Conservation (phyloP, 768 basidiomycete genomes). For the Pisolithus orientalis region DNA sequence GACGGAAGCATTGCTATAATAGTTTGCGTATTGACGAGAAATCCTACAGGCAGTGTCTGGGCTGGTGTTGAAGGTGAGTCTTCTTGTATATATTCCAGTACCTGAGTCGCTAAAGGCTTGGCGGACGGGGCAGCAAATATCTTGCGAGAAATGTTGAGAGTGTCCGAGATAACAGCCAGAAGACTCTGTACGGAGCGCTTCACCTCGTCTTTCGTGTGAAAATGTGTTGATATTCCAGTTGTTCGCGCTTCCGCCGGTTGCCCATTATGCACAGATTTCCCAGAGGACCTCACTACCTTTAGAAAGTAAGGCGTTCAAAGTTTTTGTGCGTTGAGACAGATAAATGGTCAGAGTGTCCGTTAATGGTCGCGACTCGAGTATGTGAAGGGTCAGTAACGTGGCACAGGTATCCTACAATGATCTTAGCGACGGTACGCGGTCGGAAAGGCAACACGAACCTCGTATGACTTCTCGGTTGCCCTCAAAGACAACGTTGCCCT, state of each 20-base stretch:
- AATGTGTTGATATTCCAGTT: neutral
- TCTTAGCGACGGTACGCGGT: neutral
- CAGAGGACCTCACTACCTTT: conserved; percentile 21
- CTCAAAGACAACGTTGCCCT: conserved; percentile 81
- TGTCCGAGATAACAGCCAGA: conserved; percentile 52
- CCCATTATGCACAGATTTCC: conserved; percentile 29
- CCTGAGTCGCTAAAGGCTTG: conserved; percentile 45
- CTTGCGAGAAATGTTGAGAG: conserved; percentile 48
- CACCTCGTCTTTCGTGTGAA: conserved; percentile 40
- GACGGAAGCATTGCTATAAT: conserved; percentile 74
- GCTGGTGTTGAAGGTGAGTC: conserved; percentile 29
- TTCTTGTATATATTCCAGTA: conserved; percentile 59
- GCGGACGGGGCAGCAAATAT: conserved; percentile 44
- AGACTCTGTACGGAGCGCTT: conserved; percentile 46
- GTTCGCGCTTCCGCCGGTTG: conserved; percentile 18
- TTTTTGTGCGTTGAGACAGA: conserved; percentile 63
- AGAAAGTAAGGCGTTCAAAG: conserved; percentile 41
- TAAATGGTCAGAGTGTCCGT: conserved; percentile 65
- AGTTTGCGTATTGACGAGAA: conserved; percentile 58
- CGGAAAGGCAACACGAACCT: conserved; percentile 34
- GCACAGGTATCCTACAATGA: conserved; percentile 60
- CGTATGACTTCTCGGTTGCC: conserved; percentile 43
- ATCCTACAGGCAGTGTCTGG: conserved; percentile 38
- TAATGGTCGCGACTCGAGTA: conserved; percentile 84
- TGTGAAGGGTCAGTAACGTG: conserved; percentile 73